phyloP scores from a whole-genome alignment of 23 red algal genomes.

The Gracilaria vermiculophylla region DNA sequence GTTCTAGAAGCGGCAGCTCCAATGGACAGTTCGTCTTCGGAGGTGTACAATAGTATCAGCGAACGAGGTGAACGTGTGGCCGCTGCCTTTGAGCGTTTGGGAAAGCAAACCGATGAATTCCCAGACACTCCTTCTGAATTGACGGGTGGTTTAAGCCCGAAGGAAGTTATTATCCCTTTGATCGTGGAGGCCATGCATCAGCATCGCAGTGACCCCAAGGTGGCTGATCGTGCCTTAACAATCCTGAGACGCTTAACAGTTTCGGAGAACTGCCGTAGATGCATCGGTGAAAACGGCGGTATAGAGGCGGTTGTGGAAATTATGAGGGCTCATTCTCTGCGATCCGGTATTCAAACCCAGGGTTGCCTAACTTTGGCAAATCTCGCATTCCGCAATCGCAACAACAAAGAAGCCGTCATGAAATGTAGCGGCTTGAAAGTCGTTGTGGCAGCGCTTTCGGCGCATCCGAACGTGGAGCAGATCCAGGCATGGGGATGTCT shows the following conservation, averaged over 20 bases:
- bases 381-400: constrained; percentile 43
- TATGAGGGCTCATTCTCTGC: constrained; percentile 45
- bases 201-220: constrained; percentile 54
- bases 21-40: constrained; percentile 25
- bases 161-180: constrained; percentile 54
- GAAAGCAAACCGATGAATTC: constrained; percentile 19
- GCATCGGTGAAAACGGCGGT: constrained; percentile 42
- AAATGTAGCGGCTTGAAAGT: constrained; percentile 47
- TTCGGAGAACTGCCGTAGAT: constrained; percentile 24
- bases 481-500: constrained; percentile 74
- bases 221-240: constrained; percentile 60
- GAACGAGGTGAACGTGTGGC: constrained; percentile 30
- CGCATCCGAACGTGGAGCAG: constrained; percentile 44
- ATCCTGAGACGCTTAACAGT: constrained; percentile 43
- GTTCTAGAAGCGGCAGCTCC: not conserved
- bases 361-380: constrained; percentile 65
- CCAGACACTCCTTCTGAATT: constrained; percentile 1
- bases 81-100: constrained; percentile 35
- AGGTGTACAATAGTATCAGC: constrained; percentile 33
- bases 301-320: constrained; percentile 54
- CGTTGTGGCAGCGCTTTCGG: constrained; percentile 48
- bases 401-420: constrained; percentile 50
- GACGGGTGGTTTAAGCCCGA: constrained; percentile 27
- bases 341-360: constrained; percentile 60
- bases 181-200: constrained; percentile 59